Evolutionary conservation across 2,329 filamentous ascomycete species (phyloP).

Genomic region (Phialophora chinensis): DNA sequence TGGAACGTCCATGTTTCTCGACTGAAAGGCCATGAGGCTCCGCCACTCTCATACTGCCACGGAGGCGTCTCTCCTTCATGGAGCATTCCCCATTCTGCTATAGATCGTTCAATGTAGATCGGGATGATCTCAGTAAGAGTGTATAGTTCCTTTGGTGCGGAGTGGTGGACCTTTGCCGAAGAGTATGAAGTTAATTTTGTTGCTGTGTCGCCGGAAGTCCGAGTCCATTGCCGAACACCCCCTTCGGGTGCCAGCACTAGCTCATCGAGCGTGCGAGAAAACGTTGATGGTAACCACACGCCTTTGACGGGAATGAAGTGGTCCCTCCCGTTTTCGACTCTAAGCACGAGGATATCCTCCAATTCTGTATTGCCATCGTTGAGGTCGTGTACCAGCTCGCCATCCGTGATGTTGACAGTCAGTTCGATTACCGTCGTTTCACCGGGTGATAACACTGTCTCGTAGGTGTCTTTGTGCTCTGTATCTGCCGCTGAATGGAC

Average conservation of each 20-base stretch:
- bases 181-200: slow-evolving; percentile 25
- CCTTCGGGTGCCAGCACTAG: slow-evolving; percentile 82
- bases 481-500: slow-evolving; percentile 37
- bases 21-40: slow-evolving; percentile 65
- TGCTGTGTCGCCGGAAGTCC: slow-evolving; percentile 52
- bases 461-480: slow-evolving; percentile 42
- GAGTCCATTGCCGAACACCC: slow-evolving; percentile 70
- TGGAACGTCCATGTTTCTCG: slow-evolving; percentile 56
- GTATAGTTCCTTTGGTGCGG: slow-evolving; percentile 87
- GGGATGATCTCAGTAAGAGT: slow-evolving; percentile 82
- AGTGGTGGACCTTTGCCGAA: slow-evolving; percentile 59
- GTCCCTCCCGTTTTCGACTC: slow-evolving; percentile 82
- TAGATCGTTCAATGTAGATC: slow-evolving; percentile 61
- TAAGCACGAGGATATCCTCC: slow-evolving; percentile 86
- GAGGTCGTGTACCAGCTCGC: slow-evolving; percentile 69
- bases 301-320: slow-evolving; percentile 86
- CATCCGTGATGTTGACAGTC: slow-evolving; percentile 68
- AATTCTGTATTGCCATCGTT: slow-evolving; percentile 71
- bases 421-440: slow-evolving; percentile 77
- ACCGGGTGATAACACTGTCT: slow-evolving; percentile 78
- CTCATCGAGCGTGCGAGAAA: slow-evolving; percentile 86
- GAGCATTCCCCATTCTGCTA: slow-evolving; percentile 69
- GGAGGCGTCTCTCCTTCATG: slow-evolving; percentile 53
- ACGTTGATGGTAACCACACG: slow-evolving; percentile 78
- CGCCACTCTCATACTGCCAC: slow-evolving; percentile 57